Evolutionary conservation across 2,329 filamentous ascomycete species (phyloP).

Genomic region (Cucurbitaria berberidis): DNA sequence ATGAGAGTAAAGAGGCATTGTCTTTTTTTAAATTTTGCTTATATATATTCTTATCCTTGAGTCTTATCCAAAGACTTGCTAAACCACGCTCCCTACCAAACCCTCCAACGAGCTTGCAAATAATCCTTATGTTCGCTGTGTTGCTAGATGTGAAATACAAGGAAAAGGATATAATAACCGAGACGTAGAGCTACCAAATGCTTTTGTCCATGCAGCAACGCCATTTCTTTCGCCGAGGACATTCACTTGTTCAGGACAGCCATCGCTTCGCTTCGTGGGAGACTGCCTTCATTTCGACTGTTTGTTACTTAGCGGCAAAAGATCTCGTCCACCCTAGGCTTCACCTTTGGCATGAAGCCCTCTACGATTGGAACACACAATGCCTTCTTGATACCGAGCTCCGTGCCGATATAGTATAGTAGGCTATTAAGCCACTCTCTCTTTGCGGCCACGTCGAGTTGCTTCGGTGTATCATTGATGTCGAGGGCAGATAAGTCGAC

Average conservation of each 20-base stretch:
- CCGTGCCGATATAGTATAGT: slow-evolving; percentile 30
- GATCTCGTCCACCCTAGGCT: slow-evolving; percentile 21
- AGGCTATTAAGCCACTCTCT: slow-evolving; percentile 37
- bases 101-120: too few species aligned
- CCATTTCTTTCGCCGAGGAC: neutral
- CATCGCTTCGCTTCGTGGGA: neutral
- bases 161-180: too few species aligned
- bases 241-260: neutral
- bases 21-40: too few species aligned
- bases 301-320: slow-evolving; percentile 5
- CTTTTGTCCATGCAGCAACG: too few species aligned
- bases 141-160: too few species aligned
- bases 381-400: slow-evolving; percentile 38
- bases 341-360: slow-evolving; percentile 20
- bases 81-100: too few species aligned
- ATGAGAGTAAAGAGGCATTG: too few species aligned
- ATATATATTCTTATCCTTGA: too few species aligned
- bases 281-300: neutral
- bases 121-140: too few species aligned
- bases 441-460: slow-evolving; percentile 28
- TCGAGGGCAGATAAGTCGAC: slow-evolving; percentile 9
- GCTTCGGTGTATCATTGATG: slow-evolving; percentile 10
- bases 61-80: too few species aligned
- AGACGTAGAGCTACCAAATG: too few species aligned
- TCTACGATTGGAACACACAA: slow-evolving; percentile 31